These are phyloP conservation scores for Lepidium didymum DNA, from an alignment of 345 rosid species.

Conservation along the genomic window DNA sequence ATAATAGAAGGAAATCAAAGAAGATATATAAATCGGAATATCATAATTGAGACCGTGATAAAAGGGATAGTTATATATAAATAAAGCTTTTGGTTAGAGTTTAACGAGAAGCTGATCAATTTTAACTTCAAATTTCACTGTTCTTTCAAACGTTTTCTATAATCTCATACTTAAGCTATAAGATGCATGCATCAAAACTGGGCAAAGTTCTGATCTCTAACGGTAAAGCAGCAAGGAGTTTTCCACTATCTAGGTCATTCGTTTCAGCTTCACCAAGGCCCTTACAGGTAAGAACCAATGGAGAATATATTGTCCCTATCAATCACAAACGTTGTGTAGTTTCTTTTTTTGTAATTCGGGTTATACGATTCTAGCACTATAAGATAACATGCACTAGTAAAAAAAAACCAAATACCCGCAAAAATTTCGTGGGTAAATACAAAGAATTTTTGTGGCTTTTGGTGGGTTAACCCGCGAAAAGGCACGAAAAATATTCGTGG, in stretches of 20 bases:
- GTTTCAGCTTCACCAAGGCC: conserved; percentile 32
- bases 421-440: too few relatives aligned
- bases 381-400: too few relatives aligned
- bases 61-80: neutral
- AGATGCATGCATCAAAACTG: conserved; percentile 20
- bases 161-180: neutral
- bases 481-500: too few relatives aligned
- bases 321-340: too few relatives aligned
- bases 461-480: too few relatives aligned
- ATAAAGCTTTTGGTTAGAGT: conserved; percentile 1
- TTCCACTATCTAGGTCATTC: conserved; percentile 5
- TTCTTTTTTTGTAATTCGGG: too few relatives aligned
- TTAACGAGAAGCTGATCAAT: too few relatives aligned
- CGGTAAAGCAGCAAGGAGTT: conserved; percentile 19
- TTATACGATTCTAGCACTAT: too few relatives aligned
- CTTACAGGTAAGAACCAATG: conserved; percentile 18
- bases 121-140: neutral
- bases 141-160: neutral
- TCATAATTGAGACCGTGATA: neutral
- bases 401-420: too few relatives aligned
- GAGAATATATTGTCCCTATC: neutral
- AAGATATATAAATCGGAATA: neutral
- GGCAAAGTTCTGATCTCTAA: conserved; percentile 10
- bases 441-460: too few relatives aligned
- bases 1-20: neutral